Conservation (phyloP, 2,329 filamentous ascomycete species). For the Aspergillus unguis region DNA sequence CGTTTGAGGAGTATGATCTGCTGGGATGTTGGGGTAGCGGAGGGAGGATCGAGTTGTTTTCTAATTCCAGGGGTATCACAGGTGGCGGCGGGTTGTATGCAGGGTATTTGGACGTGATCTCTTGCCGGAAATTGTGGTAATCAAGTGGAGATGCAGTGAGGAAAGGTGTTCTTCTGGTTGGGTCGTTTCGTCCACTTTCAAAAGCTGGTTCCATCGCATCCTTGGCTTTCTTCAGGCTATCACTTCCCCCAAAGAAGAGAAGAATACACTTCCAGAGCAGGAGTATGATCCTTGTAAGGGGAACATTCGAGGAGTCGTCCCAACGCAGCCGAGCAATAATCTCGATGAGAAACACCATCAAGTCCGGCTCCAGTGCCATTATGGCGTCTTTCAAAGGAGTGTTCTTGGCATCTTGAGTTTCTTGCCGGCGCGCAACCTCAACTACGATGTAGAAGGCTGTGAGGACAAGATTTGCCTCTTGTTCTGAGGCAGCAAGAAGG, state of each 20-base stretch:
- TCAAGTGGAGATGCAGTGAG: constrained; percentile 93
- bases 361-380: constrained; percentile 61
- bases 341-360: constrained; percentile 70
- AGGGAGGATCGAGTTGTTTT: constrained; percentile 86
- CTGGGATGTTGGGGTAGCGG: constrained; percentile 73
- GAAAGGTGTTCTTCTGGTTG: constrained; percentile 64
- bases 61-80: constrained; percentile 77
- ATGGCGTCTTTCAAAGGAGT: constrained; percentile 28
- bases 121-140: constrained; percentile 93
- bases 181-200: constrained; percentile 44
- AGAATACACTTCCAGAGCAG: constrained; percentile 90
- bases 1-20: constrained; percentile 58
- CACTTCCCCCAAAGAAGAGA: constrained; percentile 75
- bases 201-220: constrained; percentile 57
- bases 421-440: constrained; percentile 40
- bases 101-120: constrained; percentile 96
- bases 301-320: constrained; percentile 56
- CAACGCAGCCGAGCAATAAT: constrained; percentile 67
- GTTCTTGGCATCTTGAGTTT: constrained; percentile 23
- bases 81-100: constrained; percentile 88
- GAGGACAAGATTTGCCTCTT: constrained; percentile 42
- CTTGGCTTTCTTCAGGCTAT: constrained; percentile 72
- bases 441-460: constrained; percentile 44
- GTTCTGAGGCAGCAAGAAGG: constrained; percentile 36
- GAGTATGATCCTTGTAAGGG: constrained; percentile 69